Evolutionary conservation across 2,329 filamentous ascomycete species (phyloP), one percentile per base, ranked within the genome.

Genomic region (Calonectria naviculata): DNA sequence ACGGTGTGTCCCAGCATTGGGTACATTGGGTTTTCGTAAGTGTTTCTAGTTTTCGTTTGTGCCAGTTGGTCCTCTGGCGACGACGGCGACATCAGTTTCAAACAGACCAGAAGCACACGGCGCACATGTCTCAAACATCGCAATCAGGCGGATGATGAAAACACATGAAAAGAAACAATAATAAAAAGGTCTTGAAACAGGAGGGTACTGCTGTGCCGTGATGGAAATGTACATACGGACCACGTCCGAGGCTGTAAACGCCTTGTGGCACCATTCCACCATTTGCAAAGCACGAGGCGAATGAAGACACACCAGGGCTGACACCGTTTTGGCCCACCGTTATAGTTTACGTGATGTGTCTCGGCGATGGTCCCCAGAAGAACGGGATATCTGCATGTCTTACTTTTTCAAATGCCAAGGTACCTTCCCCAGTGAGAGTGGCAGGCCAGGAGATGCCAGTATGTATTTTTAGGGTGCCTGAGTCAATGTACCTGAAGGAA

Each of bases 401-500:
- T 68, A 68, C 71, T 67, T 46, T 67, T 46, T 36, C 36, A 64
- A 44, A 38, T 56, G 63, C 63, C 63, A 66, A 46, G 44, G 58
- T 56, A 56, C 52, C 52, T 29, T 29, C 41, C 44, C 41, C 28
- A 62, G 60, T 38, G 64, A 44, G 61, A 67, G 26, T 58, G 69
- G 46, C 63, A 72, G 74, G 42, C 46, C 24, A 17, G 31, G 31
- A 17, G 19, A 36, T 34, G 26, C 36, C 34, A 36, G 21, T 17
- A 31, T 41, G 44, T 52, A 67, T 62, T 68, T 46, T 60, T 63
- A 38, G 60, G 65, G 68, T 73, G 44, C 44, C 62, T 54, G 71
- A 76, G 75, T 77, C 73, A 76, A 76, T 67, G 52, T 68, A 67
- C 76, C 12, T 46, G 17, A 66, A 47, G 38, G 41, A 60, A 66